Percentiles rank a stretch among this genome's conserved stretches.
phyloP scores from a whole-genome alignment of 1,284 basidiomycete species.

The Tremellales sp. region DNA sequence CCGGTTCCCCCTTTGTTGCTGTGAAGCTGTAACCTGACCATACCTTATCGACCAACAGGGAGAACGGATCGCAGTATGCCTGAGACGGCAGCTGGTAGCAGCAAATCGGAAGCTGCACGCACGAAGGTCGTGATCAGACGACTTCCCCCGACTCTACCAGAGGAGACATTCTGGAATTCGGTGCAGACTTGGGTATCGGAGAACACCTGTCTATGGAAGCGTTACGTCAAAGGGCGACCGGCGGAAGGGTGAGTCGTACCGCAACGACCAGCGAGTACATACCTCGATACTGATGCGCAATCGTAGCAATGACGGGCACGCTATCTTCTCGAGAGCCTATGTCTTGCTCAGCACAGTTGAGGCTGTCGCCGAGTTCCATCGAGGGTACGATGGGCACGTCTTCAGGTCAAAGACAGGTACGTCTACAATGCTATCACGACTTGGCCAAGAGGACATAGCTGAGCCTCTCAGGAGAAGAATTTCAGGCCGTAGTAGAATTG shows the following conservation, averaged over 20 bases:
- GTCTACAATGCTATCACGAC: no score
- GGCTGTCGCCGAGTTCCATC: conserved; percentile 68
- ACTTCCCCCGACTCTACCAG: conserved; percentile 86
- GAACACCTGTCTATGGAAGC: conserved; percentile 65
- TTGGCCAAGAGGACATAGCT: conserved; percentile 4
- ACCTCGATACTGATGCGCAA: no score
- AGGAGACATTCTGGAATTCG: conserved; percentile 87
- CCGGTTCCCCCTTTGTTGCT: no score
- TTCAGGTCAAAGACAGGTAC: conserved; percentile 87
- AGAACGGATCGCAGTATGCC: no score
- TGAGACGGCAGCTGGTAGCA: neutral
- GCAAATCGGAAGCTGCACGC: neutral
- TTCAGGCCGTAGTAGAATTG: conserved; percentile 84
- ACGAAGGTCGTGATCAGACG: conserved; percentile 79
- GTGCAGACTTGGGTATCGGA: conserved; percentile 78
- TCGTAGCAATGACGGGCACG: conserved; percentile 66
- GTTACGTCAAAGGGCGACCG: conserved; percentile 64
- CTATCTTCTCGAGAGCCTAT: conserved; percentile 81
- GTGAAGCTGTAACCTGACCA: no score
- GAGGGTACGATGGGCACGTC: conserved; percentile 83
- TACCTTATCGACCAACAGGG: no score
- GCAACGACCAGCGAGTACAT: neutral
- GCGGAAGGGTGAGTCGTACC: conserved; percentile 61
- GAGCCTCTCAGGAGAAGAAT: conserved; percentile 67
- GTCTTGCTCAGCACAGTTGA: conserved; percentile 78